These are phyloP conservation scores for Ulota crispa DNA, from an alignment of 225 moss, liverwort and hornwort species.

Conservation along the genomic window DNA sequence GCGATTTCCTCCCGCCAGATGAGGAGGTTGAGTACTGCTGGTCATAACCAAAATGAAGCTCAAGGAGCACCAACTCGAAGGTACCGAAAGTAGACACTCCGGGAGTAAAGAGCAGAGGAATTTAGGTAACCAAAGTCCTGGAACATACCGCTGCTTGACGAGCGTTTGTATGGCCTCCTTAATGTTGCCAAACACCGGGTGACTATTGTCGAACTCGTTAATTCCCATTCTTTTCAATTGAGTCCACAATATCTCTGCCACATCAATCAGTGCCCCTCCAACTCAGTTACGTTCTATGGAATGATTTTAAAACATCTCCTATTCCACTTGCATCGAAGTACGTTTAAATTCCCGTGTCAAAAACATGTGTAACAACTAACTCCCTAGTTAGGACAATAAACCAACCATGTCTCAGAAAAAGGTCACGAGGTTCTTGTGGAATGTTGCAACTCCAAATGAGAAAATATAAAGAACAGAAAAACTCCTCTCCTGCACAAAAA, in stretches of 20 bases:
- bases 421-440: conserved; percentile 1
- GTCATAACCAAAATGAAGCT: conserved; percentile 2
- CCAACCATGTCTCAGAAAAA: not conserved
- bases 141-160: conserved; percentile 80
- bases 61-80: conserved; percentile 13
- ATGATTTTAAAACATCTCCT: not conserved
- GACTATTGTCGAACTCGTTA: conserved; percentile 64
- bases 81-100: not conserved
- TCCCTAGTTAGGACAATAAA: not conserved
- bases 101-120: conserved; percentile 6
- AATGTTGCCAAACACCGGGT: conserved; percentile 79
- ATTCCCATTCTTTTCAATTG: conserved; percentile 65
- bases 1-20: not conserved
- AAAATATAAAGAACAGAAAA: not conserved
- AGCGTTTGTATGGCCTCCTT: conserved; percentile 65
- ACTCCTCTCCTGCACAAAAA: not conserved
- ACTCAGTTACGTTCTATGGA: conserved; percentile 18
- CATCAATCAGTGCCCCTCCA: conserved; percentile 19
- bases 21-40: not conserved
- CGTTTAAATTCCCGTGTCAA: not conserved
- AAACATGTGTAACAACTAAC: not conserved
- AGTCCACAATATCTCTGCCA: conserved; percentile 68
- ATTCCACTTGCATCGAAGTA: conserved; percentile 8
- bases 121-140: conserved; percentile 1
- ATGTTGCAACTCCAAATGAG: conserved; percentile 11